Evolutionary conservation across 1,284 basidiomycete species (phyloP), one percentile per base, ranked within the genome.

Genomic region (Amylostereum areolatum): DNA sequence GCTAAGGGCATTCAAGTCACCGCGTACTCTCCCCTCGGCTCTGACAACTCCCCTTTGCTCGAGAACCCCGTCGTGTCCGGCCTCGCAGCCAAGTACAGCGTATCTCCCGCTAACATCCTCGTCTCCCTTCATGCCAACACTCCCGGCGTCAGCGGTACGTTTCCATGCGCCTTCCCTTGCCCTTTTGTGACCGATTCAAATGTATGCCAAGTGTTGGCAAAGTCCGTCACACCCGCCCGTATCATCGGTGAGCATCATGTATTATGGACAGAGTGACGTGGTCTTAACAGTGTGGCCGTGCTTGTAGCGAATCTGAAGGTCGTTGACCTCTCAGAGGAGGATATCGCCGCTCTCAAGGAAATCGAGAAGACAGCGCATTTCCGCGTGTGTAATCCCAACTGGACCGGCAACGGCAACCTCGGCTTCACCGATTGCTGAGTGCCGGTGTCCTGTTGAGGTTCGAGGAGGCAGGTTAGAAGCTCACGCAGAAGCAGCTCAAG

Each of bases 11-110:
- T 92, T 53, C 68, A 74, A 6, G 58, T 89, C 53, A 85, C 85
- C 9, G 82, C 84, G 3, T 91, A 89, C 71, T 88, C 84, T 2
- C 86, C 89, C 5, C 74, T 91, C 5, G 88, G 89, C 32, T 90
- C 87, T 30, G 81, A 86, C 59, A 77, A 83, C 59, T 82, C 85
- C 2, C 83, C 86, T 12, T 75, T 93, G 40, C 73, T 87, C 58
- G 68, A 68, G 45, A 77, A 85, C 61, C 66, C 69, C n/a, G 61
- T 76, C 39, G 78, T 85, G 39, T 64, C 64, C 50, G 72, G 71
- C 64, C 67, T 85, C 35, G 80, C 83, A 4, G 65, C 67, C 50
- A 78, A 77, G 60, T 65, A 85, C 63, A 60, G 62, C 10, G 78
- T 81, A 30, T 57, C 67, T 18, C 75, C 81, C 12, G 74, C 81